These are phyloP conservation scores for Senecio squalidus DNA, from an alignment of 140 eudicot species.

Conservation along the genomic window DNA sequence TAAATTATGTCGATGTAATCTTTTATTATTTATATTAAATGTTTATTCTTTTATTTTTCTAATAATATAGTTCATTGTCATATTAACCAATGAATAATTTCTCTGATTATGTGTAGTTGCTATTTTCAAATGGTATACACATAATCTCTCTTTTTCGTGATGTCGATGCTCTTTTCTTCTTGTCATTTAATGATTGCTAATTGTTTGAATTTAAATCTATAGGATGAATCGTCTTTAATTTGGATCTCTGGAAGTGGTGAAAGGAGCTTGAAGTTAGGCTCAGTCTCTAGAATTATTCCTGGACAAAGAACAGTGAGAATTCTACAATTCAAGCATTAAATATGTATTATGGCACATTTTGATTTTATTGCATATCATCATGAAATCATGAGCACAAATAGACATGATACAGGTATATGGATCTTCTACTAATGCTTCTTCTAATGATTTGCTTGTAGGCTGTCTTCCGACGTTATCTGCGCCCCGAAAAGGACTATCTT, in stretches of 20 bases:
- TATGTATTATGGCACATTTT: constrained; percentile 2
- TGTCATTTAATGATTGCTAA: constrained; percentile 5
- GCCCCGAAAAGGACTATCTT: constrained; percentile 84
- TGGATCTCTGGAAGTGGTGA: constrained; percentile 87
- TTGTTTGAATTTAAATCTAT: constrained; percentile 9
- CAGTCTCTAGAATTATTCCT: constrained; percentile 79
- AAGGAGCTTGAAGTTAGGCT: constrained; percentile 67
- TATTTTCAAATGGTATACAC: neutral
- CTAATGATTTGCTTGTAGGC: constrained; percentile 40
- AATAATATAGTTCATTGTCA: neutral
- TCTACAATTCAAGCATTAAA: constrained; percentile 3
- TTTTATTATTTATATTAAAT: neutral
- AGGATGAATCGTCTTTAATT: constrained; percentile 72
- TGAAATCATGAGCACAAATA: neutral
- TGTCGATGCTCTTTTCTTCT: neutral
- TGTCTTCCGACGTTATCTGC: constrained; percentile 66
- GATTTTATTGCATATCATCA: constrained; percentile 6
- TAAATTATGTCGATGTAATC: neutral
- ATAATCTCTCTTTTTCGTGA: neutral
- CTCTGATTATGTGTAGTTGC: neutral
- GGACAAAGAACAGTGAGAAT: constrained; percentile 92
- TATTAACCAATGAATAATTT: neutral
- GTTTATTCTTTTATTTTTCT: neutral
- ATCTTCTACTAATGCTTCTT: neutral
- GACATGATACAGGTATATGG: neutral